A percentile compares a stretch with the other conserved stretches of the same genome.
Evolutionary conservation across 2,329 filamentous ascomycete genomes (phyloP).

Genomic region (Verticillium dahliae): DNA sequence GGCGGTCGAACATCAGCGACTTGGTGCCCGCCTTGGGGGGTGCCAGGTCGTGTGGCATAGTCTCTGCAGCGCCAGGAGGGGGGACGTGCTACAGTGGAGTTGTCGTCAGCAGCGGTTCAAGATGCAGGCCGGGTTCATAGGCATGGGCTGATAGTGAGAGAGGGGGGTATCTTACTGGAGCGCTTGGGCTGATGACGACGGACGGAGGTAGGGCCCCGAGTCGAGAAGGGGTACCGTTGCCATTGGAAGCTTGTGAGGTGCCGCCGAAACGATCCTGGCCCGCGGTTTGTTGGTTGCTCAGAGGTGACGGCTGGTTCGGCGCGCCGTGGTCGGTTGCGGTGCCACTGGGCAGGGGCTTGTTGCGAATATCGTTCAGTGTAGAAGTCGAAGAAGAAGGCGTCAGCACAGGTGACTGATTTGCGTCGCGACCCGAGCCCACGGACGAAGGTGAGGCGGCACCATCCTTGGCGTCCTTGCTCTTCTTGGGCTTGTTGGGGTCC

Average conservation of each 20-base stretch:
- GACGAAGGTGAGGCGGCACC: slow-evolving; percentile 76
- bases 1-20: slow-evolving; percentile 78
- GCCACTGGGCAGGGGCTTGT: slow-evolving; percentile 66
- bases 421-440: slow-evolving; percentile 40
- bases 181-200: slow-evolving; percentile 90
- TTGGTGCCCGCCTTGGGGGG: slow-evolving; percentile 90
- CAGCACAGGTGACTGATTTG: slow-evolving; percentile 54
- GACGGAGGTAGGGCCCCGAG: slow-evolving; percentile 68
- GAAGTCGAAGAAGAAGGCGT: slow-evolving; percentile 89
- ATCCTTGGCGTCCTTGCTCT: slow-evolving; percentile 65
- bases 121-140: not conserved
- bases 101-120: not conserved
- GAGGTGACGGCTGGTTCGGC: slow-evolving; percentile 32
- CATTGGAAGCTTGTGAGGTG: slow-evolving; percentile 28
- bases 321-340: slow-evolving; percentile 35
- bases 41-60: slow-evolving; percentile 94
- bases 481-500: slow-evolving; percentile 77
- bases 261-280: slow-evolving; percentile 35
- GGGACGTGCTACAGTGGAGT: slow-evolving; percentile 65
- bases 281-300: slow-evolving; percentile 24
- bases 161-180: slow-evolving; percentile 59
- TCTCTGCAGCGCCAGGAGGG: slow-evolving; percentile 88
- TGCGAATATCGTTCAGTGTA: slow-evolving; percentile 76
- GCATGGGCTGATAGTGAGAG: not conserved
- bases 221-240: slow-evolving; percentile 56